These are phyloP conservation scores for Phytophthora palmivora DNA, from an alignment of 352 stramenopile genomes.

Conservation along the genomic window DNA sequence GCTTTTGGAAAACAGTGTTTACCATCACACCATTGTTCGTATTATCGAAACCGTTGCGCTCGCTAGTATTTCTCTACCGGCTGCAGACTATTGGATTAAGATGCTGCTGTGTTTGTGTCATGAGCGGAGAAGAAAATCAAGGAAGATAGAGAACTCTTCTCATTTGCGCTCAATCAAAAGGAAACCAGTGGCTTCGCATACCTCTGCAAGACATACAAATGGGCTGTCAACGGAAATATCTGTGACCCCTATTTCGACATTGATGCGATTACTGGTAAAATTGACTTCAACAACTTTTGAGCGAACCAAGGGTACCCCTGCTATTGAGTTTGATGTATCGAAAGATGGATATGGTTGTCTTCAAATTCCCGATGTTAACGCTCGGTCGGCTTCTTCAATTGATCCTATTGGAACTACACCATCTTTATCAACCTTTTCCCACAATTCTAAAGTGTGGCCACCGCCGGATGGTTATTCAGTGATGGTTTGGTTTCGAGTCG, in stretches of 20 bases:
- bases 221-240: neutral
- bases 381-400: conserved; percentile 22
- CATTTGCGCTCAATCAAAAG: neutral
- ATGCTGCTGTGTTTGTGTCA: conserved; percentile 25
- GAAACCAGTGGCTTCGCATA: neutral
- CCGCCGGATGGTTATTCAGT: conserved; percentile 70
- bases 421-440: conserved; percentile 40
- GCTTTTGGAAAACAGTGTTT: conserved; percentile 37
- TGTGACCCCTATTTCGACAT: conserved; percentile 8
- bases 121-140: conserved; percentile 17
- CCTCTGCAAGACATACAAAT: neutral
- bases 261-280: conserved; percentile 33
- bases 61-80: conserved; percentile 25
- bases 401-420: conserved; percentile 25
- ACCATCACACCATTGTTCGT: conserved; percentile 19
- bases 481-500: conserved; percentile 72
- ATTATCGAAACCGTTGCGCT: conserved; percentile 35
- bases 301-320: conserved; percentile 20
- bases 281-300: conserved; percentile 33
- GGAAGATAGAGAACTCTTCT: conserved; percentile 6
- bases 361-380: conserved; percentile 69
- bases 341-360: conserved; percentile 70
- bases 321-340: conserved; percentile 58
- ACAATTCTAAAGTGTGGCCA: conserved; percentile 65
- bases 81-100: conserved; percentile 37